phyloP scores from a whole-genome alignment of 2,329 filamentous ascomycete genomes.

The Xylaria sp. region DNA sequence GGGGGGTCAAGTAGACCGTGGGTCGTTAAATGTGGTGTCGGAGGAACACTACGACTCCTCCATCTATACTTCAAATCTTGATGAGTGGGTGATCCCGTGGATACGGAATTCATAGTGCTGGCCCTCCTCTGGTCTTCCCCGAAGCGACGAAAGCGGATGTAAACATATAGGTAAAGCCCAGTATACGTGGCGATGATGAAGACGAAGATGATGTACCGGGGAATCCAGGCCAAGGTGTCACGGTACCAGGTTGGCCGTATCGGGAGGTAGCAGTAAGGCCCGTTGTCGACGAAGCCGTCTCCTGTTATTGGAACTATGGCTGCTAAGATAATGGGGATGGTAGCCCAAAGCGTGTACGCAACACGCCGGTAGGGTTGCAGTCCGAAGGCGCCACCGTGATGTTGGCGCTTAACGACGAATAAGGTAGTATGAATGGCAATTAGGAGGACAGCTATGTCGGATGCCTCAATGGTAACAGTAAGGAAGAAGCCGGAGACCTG shows the following conservation, averaged over 20 bases:
- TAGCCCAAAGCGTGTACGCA: conserved; percentile 67
- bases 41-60: conserved; percentile 35
- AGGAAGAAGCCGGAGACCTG: conserved; percentile 76
- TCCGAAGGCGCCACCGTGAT: conserved; percentile 64
- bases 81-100: conserved; percentile 6
- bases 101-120: conserved; percentile 37
- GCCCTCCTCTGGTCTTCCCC: conserved; percentile 46
- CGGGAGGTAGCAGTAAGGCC: conserved; percentile 71
- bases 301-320: conserved; percentile 48
- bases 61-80: conserved; percentile 29
- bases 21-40: conserved; percentile 42
- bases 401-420: conserved; percentile 71
- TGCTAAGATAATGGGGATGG: conserved; percentile 69
- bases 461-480: conserved; percentile 72
- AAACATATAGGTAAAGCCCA: conserved; percentile 76
- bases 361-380: conserved; percentile 73
- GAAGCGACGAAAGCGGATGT: conserved; percentile 56
- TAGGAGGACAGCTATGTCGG: conserved; percentile 76
- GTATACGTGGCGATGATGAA: conserved; percentile 72
- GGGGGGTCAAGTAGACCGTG: conserved; percentile 42
- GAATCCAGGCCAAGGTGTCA: conserved; percentile 75
- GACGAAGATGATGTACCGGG: conserved; percentile 74
- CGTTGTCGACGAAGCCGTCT: conserved; percentile 45
- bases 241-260: conserved; percentile 74
- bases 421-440: conserved; percentile 79